Evolutionary conservation across 306 rosid genomes (phyloP), one percentile per base, ranked within the genome.

Genomic region (Malus fusca): DNA sequence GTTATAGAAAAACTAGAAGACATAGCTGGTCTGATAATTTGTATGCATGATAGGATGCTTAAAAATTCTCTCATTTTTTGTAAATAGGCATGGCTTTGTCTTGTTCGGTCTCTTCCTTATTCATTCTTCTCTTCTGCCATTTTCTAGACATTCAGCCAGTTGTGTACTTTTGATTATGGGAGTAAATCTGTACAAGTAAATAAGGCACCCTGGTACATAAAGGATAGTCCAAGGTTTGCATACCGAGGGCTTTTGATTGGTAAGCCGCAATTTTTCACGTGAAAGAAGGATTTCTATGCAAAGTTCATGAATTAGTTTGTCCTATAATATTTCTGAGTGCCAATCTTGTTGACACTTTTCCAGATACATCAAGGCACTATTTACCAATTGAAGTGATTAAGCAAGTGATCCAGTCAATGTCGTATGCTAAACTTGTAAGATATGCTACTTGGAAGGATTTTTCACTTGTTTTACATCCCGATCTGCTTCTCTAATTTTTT

Each of bases 341-440:
- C 62, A 14, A 26, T 77, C n/a, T 71, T 43, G 23, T 84, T 55
- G 64, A 51, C 15, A 75, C 68, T 81, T 40, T 59, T 88, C 86
- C 93, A 95, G 99, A 95, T 84, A 90, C 99, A 10, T 92, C 99
- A 4, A 90, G 99, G 86, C 99, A 95, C 88, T 95, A 85, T 85
- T 86, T 86, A 68, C 99, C 99, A 3, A 35, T 90, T 66, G 84
- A 66, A 51, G 92, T 89, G 37, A 95, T 95, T 71, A 92, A 90
- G 89, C 90, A 90, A 82, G 80, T 92, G 76, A 89, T 95, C 81
- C 96, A 95, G 73, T 90, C 99, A 0, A 92, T 95, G 97, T 87
- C 99, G 53, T 95, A 90, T 82, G 93, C 99, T 75, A 95, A 95
- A 89, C 84, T 95, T 81, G 99, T 95, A 89, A 87, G 92, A 75